Base-by-base conservation (phyloP, 306 rosid species). In the Vigna angularis region DNA sequence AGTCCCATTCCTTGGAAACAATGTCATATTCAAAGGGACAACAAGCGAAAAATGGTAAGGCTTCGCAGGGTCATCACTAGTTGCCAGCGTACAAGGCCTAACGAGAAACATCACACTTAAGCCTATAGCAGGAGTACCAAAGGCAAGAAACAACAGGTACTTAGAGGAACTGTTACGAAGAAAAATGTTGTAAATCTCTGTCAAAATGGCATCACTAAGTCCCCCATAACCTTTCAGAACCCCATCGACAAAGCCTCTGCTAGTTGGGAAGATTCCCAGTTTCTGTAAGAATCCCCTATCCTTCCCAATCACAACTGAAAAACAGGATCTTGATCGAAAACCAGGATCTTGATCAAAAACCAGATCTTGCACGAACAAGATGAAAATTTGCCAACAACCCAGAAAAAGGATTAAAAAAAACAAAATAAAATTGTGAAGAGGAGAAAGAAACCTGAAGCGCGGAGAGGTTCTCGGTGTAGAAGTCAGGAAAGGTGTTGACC, bases 221-320 rank as follows among this genome's bases (percentile, higher is more conserved):
- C 96, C 91, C 18, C 88, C 96, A 71, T 90, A 90, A 56, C 93
- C 97, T 83, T 90, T 92, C 44, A 92, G 85, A 47, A 90, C 83
- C 73, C 96, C 92, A 0, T 91, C 88, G 73, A 92, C 92, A 0
- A 87, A 82, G 63, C 97, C 96, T 62, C 96, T 84, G 71, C 74
- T 90, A 11, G 69, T 55, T 14, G 96, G 93, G 83, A 93, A 89
- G 70, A 89, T 93, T 72, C 97, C 85, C 93, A 93, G 28, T 24
- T 24, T 24, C 28, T 1, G 28, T 3, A 24, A 24, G 28, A 24
- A 24, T 24, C 28, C 28, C 2, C 22, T 20, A 20, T 20, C 22
- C 22, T 20, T 20, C 22, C 22, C 22, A 20, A 0, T 24, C 28
- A 24, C 28, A 24, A 24, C 2, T 24, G 2, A 24, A 24, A 24